Evolutionary conservation across 257 asterid species (phyloP).

Genomic region (Fraxinus excelsior): DNA sequence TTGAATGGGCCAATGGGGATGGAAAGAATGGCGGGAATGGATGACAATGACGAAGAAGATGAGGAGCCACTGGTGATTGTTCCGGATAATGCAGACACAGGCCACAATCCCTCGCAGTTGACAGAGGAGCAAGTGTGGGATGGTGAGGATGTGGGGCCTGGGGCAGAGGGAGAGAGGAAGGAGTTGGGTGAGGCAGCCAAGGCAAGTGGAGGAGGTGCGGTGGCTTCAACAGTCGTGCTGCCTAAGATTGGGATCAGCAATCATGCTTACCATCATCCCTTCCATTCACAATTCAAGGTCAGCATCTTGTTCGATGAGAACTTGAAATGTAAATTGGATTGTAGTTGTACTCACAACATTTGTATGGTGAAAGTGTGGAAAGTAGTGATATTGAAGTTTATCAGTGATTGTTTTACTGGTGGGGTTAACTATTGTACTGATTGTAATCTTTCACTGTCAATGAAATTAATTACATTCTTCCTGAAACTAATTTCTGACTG

Average conservation of each 20-base stretch:
- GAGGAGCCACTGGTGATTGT: conserved; percentile 79
- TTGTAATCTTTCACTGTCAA: conserved; percentile 29
- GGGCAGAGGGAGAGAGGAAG: conserved; percentile 74
- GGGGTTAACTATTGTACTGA: conserved; percentile 47
- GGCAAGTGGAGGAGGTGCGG: conserved; percentile 51
- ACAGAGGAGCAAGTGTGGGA: conserved; percentile 76
- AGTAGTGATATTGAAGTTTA: conserved; percentile 31
- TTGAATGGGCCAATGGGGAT: conserved; percentile 67
- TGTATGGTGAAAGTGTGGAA: conserved; percentile 38
- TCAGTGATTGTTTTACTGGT: conserved; percentile 24
- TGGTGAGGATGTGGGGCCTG: conserved; percentile 57
- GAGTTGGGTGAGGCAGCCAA: conserved; percentile 63
- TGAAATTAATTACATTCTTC: conserved; percentile 28
- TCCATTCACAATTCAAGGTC: conserved; percentile 97
- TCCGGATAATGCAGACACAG: conserved; percentile 55
- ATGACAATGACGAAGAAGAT: conserved; percentile 64
- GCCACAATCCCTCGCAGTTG: conserved; percentile 46
- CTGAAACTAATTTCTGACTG: not conserved
- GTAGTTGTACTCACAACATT: conserved; percentile 38
- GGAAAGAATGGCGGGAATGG: conserved; percentile 45
- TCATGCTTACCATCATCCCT: conserved; percentile 67
- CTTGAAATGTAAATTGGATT: conserved; percentile 54
- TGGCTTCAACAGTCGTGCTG: conserved; percentile 38
- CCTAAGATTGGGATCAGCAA: conserved; percentile 66
- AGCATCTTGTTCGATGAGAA: conserved; percentile 77